These are phyloP conservation scores for Phenoliferia sp. DNA, from an alignment of 1,284 basidiomycete genomes.

Conservation along the genomic window DNA sequence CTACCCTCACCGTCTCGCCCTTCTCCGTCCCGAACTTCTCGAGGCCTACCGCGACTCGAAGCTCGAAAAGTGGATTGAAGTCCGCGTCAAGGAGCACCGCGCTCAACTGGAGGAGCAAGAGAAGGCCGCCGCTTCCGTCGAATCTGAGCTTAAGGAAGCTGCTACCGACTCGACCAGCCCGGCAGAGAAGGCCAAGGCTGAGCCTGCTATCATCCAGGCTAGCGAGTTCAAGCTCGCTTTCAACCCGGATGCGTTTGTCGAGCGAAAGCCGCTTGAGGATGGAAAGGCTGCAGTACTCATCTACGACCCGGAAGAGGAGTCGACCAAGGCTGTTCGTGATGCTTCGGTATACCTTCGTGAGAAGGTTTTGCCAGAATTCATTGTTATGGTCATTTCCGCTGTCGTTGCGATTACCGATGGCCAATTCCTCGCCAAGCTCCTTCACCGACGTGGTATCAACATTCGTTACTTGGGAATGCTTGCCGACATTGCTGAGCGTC, in stretches of 20 bases:
- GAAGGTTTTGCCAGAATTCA: constrained; percentile 47
- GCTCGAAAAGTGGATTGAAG: constrained; percentile 51
- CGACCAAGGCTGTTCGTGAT: constrained; percentile 52
- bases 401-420: constrained; percentile 50
- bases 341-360: constrained; percentile 51
- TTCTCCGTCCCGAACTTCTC: constrained; percentile 55
- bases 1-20: constrained; percentile 53
- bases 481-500: constrained; percentile 43
- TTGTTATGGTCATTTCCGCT: constrained; percentile 49
- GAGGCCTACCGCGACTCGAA: constrained; percentile 52
- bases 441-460: constrained; percentile 56
- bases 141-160: constrained; percentile 41
- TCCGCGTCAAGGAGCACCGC: constrained; percentile 42
- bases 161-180: constrained; percentile 29
- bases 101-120: constrained; percentile 46
- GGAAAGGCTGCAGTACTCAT: constrained; percentile 19
- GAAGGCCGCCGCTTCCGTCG: constrained; percentile 35
- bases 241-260: constrained; percentile 57
- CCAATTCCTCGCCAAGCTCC: constrained; percentile 46
- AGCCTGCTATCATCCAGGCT: constrained; percentile 36
- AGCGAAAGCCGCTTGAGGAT: constrained; percentile 40
- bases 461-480: constrained; percentile 54
- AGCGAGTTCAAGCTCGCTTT: constrained; percentile 50
- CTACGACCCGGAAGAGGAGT: constrained; percentile 49
- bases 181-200: constrained; percentile 17